phyloP scores from a whole-genome alignment of 192 early-diverging fungal species.

The Coemansia sp. region DNA sequence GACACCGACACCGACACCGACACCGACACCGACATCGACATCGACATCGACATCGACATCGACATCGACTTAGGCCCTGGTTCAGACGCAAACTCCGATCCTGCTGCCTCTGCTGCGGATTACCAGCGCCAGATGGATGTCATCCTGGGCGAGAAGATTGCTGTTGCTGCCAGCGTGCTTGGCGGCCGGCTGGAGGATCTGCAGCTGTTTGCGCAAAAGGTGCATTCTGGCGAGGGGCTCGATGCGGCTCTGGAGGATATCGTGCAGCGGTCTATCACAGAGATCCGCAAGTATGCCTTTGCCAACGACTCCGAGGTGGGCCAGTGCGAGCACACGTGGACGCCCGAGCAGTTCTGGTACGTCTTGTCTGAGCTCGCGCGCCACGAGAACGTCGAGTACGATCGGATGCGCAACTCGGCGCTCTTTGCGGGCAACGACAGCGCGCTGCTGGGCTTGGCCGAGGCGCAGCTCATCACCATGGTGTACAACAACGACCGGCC shows the following conservation, averaged over 20 bases:
- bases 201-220: conserved; percentile 84
- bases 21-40: neutral
- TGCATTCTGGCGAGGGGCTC: conserved; percentile 60
- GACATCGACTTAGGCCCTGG: too few relatives aligned
- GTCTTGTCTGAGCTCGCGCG: conserved; percentile 69
- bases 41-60: neutral
- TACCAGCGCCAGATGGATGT: conserved; percentile 16
- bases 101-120: too few relatives aligned
- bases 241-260: conserved; percentile 81
- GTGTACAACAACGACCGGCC: conserved; percentile 79
- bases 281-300: conserved; percentile 86
- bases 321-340: conserved; percentile 63
- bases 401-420: conserved; percentile 73
- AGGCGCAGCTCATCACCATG: conserved; percentile 83
- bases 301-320: conserved; percentile 53
- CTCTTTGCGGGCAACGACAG: conserved; percentile 84
- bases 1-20: conserved; percentile 5
- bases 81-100: too few relatives aligned
- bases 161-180: conserved; percentile 58
- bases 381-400: conserved; percentile 67
- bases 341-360: conserved; percentile 87
- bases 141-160: conserved; percentile 25
- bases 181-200: conserved; percentile 92
- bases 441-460: conserved; percentile 81
- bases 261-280: conserved; percentile 69